Conservation (phyloP, 495 filamentous ascomycete species). For the Physcia stellaris region DNA sequence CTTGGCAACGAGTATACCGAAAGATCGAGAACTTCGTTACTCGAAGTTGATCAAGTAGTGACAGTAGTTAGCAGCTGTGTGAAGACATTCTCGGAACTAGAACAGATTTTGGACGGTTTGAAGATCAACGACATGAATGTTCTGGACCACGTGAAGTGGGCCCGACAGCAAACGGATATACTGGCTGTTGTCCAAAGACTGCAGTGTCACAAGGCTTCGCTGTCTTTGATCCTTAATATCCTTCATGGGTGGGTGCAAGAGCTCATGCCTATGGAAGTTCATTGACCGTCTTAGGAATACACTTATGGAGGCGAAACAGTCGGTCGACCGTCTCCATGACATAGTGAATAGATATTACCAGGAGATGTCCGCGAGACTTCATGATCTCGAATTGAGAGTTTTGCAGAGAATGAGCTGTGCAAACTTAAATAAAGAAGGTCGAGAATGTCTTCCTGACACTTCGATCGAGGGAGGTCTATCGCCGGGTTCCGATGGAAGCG, state of each 20-base stretch:
- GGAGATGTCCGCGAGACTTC: background rate
- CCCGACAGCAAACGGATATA: constrained; percentile 1
- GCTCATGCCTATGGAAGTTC: too few species aligned
- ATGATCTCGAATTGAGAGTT: background rate
- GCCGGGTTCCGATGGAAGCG: background rate
- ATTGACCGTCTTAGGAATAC: background rate
- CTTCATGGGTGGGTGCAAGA: constrained; percentile 1
- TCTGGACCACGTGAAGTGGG: constrained; percentile 8
- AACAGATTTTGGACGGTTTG: constrained; percentile 3
- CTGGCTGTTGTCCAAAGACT: constrained; percentile 1
- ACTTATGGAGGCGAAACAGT: constrained; percentile 1
- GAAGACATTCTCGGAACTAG: constrained; percentile 7
- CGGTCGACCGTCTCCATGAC: background rate
- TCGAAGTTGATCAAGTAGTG: constrained; percentile 6
- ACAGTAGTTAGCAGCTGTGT: constrained; percentile 6
- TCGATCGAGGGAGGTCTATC: background rate
- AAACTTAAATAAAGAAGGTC: background rate
- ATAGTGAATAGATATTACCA: background rate
- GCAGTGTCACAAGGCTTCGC: constrained; percentile 8
- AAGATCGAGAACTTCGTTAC: constrained; percentile 1
- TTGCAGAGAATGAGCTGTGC: background rate
- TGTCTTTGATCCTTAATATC: constrained; percentile 7
- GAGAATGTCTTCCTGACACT: background rate
- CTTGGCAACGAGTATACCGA: background rate
- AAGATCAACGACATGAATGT: constrained; percentile 1